phyloP scores from a whole-genome alignment of 768 basidiomycete genomes.

The Leccinum uliginosum region DNA sequence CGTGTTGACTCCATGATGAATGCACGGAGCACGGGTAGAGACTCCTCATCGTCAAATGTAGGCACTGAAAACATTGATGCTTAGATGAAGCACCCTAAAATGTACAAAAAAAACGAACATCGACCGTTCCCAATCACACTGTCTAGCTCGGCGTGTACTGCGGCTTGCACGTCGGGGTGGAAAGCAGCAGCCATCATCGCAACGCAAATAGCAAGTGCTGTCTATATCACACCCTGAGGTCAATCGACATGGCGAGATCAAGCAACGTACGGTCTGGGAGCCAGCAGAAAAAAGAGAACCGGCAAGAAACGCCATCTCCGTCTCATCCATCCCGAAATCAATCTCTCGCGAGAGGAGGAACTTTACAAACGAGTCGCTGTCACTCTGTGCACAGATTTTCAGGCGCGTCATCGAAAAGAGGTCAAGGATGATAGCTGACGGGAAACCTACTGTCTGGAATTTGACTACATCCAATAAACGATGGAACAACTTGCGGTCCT shows the following conservation, averaged over 20 bases:
- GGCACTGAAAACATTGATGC: constrained; percentile 25
- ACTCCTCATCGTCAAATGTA: constrained; percentile 28
- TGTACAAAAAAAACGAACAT: constrained; percentile 4
- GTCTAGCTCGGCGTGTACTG: constrained; percentile 50
- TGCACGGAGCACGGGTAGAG: constrained; percentile 29
- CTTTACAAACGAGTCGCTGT: constrained; percentile 48
- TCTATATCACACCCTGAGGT: constrained; percentile 21
- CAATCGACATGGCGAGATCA: neutral
- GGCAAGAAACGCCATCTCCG: no score
- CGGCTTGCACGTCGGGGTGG: constrained; percentile 44
- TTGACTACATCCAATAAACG: constrained; percentile 41
- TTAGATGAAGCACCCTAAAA: neutral
- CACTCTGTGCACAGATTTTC: constrained; percentile 36
- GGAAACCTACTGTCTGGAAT: no score
- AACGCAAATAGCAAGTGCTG: constrained; percentile 47
- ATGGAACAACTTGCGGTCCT: constrained; percentile 45
- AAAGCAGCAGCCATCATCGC: constrained; percentile 45
- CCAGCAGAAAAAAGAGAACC: constrained; percentile 61
- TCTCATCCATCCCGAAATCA: constrained; percentile 45
- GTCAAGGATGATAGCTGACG: no score
- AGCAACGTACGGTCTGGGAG: constrained; percentile 39
- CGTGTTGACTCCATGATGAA: constrained; percentile 34
- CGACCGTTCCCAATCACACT: constrained; percentile 36
- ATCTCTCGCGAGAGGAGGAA: constrained; percentile 47
- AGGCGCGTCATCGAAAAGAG: no score